Percentiles rank a stretch among this genome's conserved stretches.
These are phyloP conservation scores for Butyriboletus loyo DNA, from an alignment of 768 basidiomycete genomes.

Conservation along the genomic window DNA sequence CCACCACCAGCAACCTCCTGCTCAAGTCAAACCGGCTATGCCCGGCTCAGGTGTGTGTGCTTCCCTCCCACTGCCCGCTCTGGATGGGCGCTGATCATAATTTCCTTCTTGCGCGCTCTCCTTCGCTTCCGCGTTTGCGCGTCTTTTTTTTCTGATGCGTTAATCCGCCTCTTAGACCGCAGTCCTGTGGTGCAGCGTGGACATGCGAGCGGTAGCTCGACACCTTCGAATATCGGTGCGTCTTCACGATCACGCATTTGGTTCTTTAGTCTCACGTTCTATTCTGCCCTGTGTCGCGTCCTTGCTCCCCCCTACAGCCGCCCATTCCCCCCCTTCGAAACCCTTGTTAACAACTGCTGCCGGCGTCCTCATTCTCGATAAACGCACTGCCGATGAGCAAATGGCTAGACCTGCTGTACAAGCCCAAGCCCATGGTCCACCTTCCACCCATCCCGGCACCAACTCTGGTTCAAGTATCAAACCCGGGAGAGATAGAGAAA, in stretches of 20 bases:
- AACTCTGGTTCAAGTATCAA: conserved; percentile 21
- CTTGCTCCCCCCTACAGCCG: conserved; percentile 10
- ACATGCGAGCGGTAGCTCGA: conserved; percentile 24
- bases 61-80: background rate
- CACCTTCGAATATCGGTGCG: conserved; percentile 27
- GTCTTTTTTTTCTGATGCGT: conserved; percentile 9
- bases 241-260: background rate
- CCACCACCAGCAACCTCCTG: conserved; percentile 27
- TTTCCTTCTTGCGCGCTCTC: background rate
- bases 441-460: conserved; percentile 21
- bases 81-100: conserved; percentile 1
- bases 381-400: conserved; percentile 31
- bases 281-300: background rate
- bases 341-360: conserved; percentile 24
- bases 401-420: conserved; percentile 24
- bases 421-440: conserved; percentile 13
- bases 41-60: conserved; percentile 30
- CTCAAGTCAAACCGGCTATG: conserved; percentile 33
- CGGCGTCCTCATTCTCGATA: conserved; percentile 29
- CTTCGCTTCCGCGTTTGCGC: background rate
- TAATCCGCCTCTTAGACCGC: conserved; percentile 18
- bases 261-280: conserved; percentile 3
- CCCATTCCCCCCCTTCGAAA: conserved; percentile 29
- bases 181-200: conserved; percentile 29
- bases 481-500: conserved; percentile 25